phyloP scores from a whole-genome alignment of 305 asterid genomes.

The Solanum chacoense region DNA sequence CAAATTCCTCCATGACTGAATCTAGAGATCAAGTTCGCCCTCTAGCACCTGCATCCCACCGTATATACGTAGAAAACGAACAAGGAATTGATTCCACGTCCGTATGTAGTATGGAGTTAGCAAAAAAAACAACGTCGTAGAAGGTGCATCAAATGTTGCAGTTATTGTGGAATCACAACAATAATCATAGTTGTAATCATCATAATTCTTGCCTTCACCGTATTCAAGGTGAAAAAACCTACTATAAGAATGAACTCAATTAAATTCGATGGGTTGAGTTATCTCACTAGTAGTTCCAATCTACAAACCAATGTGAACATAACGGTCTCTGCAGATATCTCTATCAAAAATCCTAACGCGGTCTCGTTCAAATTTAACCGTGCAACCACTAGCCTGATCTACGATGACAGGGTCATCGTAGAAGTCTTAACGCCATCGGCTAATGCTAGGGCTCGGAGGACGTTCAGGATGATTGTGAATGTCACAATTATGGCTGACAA shows the following conservation, averaged over 20 bases:
- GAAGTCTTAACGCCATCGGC: constrained; percentile 7
- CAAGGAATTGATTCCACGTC: background rate
- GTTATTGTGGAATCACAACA: constrained; percentile 24
- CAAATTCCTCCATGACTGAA: background rate
- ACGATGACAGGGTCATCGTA: constrained; percentile 17
- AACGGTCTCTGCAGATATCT: constrained; percentile 15
- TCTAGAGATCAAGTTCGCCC: background rate
- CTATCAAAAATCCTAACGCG: constrained; percentile 36
- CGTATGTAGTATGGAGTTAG: background rate
- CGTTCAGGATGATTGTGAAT: constrained; percentile 7
- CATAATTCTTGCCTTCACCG: constrained; percentile 26
- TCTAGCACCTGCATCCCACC: background rate
- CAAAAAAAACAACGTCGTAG: background rate
- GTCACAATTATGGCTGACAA: constrained; percentile 20
- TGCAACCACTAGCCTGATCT: constrained; percentile 12
- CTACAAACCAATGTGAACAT: constrained; percentile 17
- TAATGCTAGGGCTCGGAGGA: constrained; percentile 22
- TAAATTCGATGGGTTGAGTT: constrained; percentile 14
- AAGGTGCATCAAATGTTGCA: constrained; percentile 27
- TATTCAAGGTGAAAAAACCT: constrained; percentile 28
- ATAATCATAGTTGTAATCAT: constrained; percentile 7
- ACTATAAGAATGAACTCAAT: constrained; percentile 15
- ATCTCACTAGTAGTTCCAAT: background rate
- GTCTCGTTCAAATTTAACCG: constrained; percentile 27
- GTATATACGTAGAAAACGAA: background rate